Conservation (phyloP, 192 early-diverging fungal genomes). For the Geranomyces variabilis region DNA sequence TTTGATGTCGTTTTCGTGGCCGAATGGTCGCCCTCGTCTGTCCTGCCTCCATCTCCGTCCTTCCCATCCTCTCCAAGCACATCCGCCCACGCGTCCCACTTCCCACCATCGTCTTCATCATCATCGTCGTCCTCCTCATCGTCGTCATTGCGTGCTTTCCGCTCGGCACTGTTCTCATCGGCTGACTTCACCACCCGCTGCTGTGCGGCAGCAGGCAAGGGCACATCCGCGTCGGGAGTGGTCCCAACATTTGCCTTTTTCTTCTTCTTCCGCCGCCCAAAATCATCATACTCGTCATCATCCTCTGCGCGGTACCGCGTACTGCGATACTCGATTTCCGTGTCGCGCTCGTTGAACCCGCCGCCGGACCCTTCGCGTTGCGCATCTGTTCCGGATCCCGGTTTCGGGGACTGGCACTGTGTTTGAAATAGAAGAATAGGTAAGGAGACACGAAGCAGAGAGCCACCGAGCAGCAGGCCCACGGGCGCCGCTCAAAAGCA, state of each 20-base stretch:
- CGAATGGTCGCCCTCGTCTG: too few species aligned
- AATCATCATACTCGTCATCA: slow-evolving; percentile 53
- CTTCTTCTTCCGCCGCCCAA: slow-evolving; percentile 51
- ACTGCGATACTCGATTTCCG: slow-evolving; percentile 43
- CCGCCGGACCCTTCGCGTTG: slow-evolving; percentile 45
- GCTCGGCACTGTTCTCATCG: background rate
- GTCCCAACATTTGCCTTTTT: background rate
- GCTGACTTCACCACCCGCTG: slow-evolving; percentile 1
- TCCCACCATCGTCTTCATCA: slow-evolving; percentile 45
- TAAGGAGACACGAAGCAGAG: too few species aligned
- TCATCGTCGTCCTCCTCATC: slow-evolving; percentile 43
- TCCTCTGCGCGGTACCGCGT: slow-evolving; percentile 38
- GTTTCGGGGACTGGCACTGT: slow-evolving; percentile 47
- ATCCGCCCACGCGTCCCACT: slow-evolving; percentile 51
- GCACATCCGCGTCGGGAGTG: background rate
- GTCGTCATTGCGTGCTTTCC: background rate
- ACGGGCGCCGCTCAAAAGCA: too few species aligned
- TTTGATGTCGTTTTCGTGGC: too few species aligned
- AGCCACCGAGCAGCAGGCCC: too few species aligned
- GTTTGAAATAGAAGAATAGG: too few species aligned
- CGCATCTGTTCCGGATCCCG: slow-evolving; percentile 38
- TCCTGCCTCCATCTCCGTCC: background rate
- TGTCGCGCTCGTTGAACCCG: slow-evolving; percentile 47
- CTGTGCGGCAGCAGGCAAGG: background rate
- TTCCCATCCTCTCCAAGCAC: slow-evolving; percentile 34